Evolutionary conservation across 129 eudicot species (phyloP).

Genomic region (Pittosporum tobira): DNA sequence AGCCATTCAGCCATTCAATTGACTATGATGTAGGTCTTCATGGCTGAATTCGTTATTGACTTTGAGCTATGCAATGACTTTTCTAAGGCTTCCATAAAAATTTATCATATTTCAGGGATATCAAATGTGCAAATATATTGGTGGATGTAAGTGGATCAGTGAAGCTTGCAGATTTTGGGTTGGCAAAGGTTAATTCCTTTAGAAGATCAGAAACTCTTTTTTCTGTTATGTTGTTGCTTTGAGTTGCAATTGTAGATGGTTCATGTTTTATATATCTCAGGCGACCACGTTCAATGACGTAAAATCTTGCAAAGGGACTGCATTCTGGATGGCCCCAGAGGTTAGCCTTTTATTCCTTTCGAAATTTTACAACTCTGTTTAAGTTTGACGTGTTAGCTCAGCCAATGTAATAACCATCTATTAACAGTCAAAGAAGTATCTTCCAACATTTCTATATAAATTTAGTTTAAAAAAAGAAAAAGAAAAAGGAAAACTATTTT

Average conservation of each 20-base stretch:
- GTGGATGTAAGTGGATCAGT: conserved; percentile 75
- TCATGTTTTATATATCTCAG: conserved; percentile 23
- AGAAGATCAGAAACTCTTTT: neutral
- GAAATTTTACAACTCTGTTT: too few species aligned
- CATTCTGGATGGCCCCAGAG: conserved; percentile 98
- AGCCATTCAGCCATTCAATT: too few species aligned
- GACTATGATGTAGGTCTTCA: too few species aligned
- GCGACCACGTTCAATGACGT: conserved; percentile 65
- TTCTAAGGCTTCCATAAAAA: neutral
- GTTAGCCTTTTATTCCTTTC: conserved; percentile 27
- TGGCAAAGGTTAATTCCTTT: conserved; percentile 57
- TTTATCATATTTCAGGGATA: conserved; percentile 45
- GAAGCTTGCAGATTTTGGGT: conserved; percentile 95
- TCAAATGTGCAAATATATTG: conserved; percentile 91
- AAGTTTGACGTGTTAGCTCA: too few species aligned
- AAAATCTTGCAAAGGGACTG: conserved; percentile 91
- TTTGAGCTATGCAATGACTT: too few species aligned
- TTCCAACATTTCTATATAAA: too few species aligned
- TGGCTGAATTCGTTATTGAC: too few species aligned
- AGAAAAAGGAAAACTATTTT: too few species aligned
- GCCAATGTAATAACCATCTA: too few species aligned
- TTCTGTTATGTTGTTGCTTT: neutral
- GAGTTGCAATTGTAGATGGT: conserved; percentile 4
- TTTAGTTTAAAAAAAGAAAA: too few species aligned
- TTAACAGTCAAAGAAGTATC: too few species aligned